Evolutionary conservation across 177 flowering plant species (phyloP).

Genomic region (Vitis hybrid): DNA sequence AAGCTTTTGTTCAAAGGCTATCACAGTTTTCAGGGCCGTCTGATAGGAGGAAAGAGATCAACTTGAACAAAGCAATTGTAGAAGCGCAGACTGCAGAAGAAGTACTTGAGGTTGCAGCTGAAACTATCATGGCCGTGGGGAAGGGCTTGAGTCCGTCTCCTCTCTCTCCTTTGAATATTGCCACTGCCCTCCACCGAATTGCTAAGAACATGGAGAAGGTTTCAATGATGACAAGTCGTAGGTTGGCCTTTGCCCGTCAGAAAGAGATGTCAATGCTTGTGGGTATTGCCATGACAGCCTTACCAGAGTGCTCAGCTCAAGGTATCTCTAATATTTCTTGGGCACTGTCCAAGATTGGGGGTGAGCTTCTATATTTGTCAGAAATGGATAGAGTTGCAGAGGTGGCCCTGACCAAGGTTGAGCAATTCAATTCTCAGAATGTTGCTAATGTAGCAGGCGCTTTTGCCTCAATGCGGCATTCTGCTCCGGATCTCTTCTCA

Average conservation of each 20-base stretch:
- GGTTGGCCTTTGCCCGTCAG: slow-evolving; percentile 87
- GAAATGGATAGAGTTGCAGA: slow-evolving; percentile 99
- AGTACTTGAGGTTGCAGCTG: slow-evolving; percentile 76
- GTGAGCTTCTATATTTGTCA: slow-evolving; percentile 81
- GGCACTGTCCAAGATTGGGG: slow-evolving; percentile 98
- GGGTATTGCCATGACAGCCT: slow-evolving; percentile 76
- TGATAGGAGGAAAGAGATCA: slow-evolving; percentile 73
- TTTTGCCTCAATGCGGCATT: slow-evolving; percentile 92
- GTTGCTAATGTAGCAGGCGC: slow-evolving; percentile 97
- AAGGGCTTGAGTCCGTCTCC: slow-evolving; percentile 96
- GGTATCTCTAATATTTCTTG: slow-evolving; percentile 91
- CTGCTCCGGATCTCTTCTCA: slow-evolving; percentile 76
- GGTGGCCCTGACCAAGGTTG: slow-evolving; percentile 73
- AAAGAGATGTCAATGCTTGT: slow-evolving; percentile 95
- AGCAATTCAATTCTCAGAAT: slow-evolving; percentile 89
- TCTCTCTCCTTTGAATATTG: slow-evolving; percentile 84
- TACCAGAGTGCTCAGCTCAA: slow-evolving; percentile 93
- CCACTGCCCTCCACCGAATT: slow-evolving; percentile 90
- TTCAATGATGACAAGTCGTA: slow-evolving; percentile 57
- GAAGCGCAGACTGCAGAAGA: slow-evolving; percentile 85
- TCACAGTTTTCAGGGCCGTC: slow-evolving; percentile 86
- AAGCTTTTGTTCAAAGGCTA: slow-evolving; percentile 67
- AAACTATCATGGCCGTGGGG: slow-evolving; percentile 70
- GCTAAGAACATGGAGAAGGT: slow-evolving; percentile 98
- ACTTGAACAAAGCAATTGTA: slow-evolving; percentile 66